Evolutionary conservation across 2,329 filamentous ascomycete genomes (phyloP), one percentile per base, ranked within the genome.

Genomic region (Fusarium mundagurra): DNA sequence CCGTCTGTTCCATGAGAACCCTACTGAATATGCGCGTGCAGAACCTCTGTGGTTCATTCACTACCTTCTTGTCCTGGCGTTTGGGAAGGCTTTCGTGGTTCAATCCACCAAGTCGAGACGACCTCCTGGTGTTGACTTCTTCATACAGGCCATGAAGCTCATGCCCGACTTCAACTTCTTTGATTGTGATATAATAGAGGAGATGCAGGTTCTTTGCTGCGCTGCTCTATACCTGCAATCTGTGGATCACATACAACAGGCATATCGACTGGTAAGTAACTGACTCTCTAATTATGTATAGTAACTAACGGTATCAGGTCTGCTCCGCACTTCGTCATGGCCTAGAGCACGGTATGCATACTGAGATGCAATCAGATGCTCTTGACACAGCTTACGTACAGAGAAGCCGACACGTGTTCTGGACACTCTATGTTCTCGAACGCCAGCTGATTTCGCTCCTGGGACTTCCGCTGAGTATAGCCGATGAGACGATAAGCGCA

Each of bases 81-180:
- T 76, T 29, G 74, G 74, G 4, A 75, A 76, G 16, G 69, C 74
- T 0, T 76, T 76, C 43, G 69, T 76, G 29, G 69, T 73, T 5
- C 74, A 76, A 12, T 69, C 66, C 4, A 69, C 65, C 8, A 76
- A 75, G 24, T 71, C 72, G 8, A 59, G 31, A 18, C 53, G 61
- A 1, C 74, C 74, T 33, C 74, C 74, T 12, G 74, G 74, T 0
- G 59, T 48, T 0, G 74, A 75, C 6, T 51, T 76, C 6, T 76
- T 77, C 22, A 38, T 68, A 7, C 72, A 76, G 13, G 74, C 74
- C 1, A 73, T 77, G 69, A 77, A 64, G 13, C 55, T 67, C 8
- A 75, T 76, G 74, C 74, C 74, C 5, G 66, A 77, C 10, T 67
- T 76, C 18, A 73, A 41, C 11, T 73, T 76, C 47, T 65, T 69